Base-by-base conservation (phyloP, 345 rosid genomes). In the Ceriops tagal region DNA sequence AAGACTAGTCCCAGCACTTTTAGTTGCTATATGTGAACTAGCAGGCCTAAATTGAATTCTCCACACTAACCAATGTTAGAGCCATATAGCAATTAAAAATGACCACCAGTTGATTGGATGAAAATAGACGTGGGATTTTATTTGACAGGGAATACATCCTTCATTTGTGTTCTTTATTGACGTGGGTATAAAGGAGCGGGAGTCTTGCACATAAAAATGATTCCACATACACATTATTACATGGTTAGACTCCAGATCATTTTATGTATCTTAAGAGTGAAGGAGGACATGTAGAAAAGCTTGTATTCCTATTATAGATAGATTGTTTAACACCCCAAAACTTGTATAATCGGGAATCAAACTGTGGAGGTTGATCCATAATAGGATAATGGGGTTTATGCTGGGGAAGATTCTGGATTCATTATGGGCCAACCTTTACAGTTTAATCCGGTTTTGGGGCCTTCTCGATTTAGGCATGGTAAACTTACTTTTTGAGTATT, bases 401-500 rank as follows among this genome's bases (percentile, higher is more conserved):
- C 5, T 43, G 19, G 49, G 15, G 49, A 13, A 3, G 19, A 43
- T 43, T 43, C 18, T 43, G 49, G 49, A 43, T 43, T 43, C 5
- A 15, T 43, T 43, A 43, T 13, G 18, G 19, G 18, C 49, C 31
- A 11, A 24, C 59, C 6, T 56, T 19, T 24, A 10, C 16, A 24
- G 31, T 21, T 22, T 15, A 11, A 27, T 8, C 28, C 31, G 22
- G 30, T 56, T 56, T 24, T 56, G 26, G 31, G 15, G 49, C 18
- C 49, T 43, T 43, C 19, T 5, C 1, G 19, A 43, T 43, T 43
- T 13, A 11, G 49, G 13, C 18, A 15, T 60, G 37, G 24, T 58
- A 18, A 68, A 27, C 68, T 79, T 30, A 70, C 24, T 11, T 28
- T 52, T 51, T 3, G 31, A 35, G 6, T 27, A 51, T 61, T 52